Base-by-base conservation (phyloP, 2,329 filamentous ascomycete species). In the Xylaria arbuscula region DNA sequence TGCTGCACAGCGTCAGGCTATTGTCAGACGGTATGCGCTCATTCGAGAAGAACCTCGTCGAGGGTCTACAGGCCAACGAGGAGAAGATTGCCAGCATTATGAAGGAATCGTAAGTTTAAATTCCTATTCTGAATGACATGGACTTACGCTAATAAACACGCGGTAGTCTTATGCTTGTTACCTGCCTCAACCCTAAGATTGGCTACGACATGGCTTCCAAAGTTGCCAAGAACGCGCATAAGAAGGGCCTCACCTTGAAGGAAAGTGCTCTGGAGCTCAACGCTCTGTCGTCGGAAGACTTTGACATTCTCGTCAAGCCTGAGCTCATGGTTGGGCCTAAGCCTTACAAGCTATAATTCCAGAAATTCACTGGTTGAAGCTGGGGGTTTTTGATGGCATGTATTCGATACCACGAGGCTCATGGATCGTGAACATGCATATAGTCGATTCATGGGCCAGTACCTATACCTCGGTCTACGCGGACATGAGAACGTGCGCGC, bases 201-300 rank as follows among this genome's bases (percentile, higher is more conserved):
- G 95, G 94, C 69, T 97, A 98, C 82, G 94, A 98, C 80, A 97
- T 97, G 93, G 94, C 94, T 61, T 94, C 91, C 82, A 97, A 97
- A 86, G 94, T 97, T 28, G 94, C 94, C 78, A 98, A 98, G 90
- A 97, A 99, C 79, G 96, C 96, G 17, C 96, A 99, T 86, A 98
- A 98, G 89, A 98, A 98, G 89, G 94, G 94, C 40, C 83, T 95
- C 60, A 98, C 94, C 28, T 88, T 99, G 67, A 98, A 98, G 87
- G 85, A 97, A 84, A 95, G 92, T 77, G 95, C 96, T 22, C 90
- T 98, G 87, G 93, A 98, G 86, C 88, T 99, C 73, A 88, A 97
- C 75, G 95, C 94, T 54, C 85, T 98, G 74, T 95, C 90, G 72
- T 90, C 91, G 78, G 93, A 92, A 78, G 94, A 98, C 79, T 98